Evolutionary conservation across 73 alveolate genomes (phyloP), one percentile per base, ranked within the genome.

Genomic region (Urostyla sp.): DNA sequence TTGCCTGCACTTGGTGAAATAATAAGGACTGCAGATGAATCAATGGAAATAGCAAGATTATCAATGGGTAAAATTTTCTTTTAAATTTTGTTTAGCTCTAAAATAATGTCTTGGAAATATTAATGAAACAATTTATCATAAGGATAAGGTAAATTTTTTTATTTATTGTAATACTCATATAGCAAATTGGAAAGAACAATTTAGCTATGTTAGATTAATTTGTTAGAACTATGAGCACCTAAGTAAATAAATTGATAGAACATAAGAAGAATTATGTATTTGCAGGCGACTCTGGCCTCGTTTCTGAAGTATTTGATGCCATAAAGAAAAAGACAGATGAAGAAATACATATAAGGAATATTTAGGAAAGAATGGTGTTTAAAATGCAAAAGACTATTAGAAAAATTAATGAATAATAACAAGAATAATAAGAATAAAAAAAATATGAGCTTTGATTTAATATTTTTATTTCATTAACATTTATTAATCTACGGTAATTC

Each of bases 1-100:
- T 50, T 80, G 36, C 90, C 84, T 0, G 84, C 77, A 18, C 44
- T 80, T 13, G 90, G 83, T n/a, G 67, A 52, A 16, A 31, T 72
- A 16, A 66, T 80, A 4, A 48, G 55, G 37, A 66, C 78, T 24
- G 90, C 90, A 34, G 84, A 80, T 50, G 83, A 80, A 37, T 37
- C 61, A 7, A 63, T 63, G 79, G 79, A 63, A 37, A 40, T 63
- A 18, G 10, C 79, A 37, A 63, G 79, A 63, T 32, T 63, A 38
- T 43, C 50, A 2, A 43, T 43, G 26, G 79, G 79, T 63, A 63
- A 63, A 36, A 31, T 10, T 20, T 30, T 3, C 5, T 21, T 28
- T 13, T 37, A 35, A 26, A 59, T 21, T 2, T 6, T 28, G 32
- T 63, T 20, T 18, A 63, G 79, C 79, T 26, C 43, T 63, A 23